phyloP scores from a whole-genome alignment of 768 basidiomycete genomes.

The Daedaleopsis nitida region DNA sequence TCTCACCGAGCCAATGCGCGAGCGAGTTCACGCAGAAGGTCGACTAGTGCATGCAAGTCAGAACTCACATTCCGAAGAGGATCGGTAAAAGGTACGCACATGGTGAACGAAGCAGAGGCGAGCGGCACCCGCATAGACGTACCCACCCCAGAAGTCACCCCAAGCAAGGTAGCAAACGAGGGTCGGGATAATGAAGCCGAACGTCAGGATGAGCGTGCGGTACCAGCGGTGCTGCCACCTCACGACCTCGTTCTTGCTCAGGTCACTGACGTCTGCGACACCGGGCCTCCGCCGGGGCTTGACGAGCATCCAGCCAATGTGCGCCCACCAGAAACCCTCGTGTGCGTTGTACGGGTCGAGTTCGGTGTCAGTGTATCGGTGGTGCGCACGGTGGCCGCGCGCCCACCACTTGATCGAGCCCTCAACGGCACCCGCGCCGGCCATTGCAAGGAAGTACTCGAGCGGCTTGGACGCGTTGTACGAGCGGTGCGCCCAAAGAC shows the following conservation, averaged over 20 bases:
- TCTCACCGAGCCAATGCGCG: conserved; percentile 93
- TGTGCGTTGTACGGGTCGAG: conserved; percentile 96
- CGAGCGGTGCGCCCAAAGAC: conserved; percentile 94
- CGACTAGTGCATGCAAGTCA: conserved; percentile 49
- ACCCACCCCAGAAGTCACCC: conserved; percentile 88
- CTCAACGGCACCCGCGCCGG: conserved; percentile 91
- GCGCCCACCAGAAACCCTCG: conserved; percentile 84
- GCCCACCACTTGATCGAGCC: conserved; percentile 99
- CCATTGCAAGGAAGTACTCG: conserved; percentile 80
- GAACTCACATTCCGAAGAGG: no score
- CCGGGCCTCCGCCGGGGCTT: conserved; percentile 90
- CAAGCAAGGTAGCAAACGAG: conserved; percentile 76
- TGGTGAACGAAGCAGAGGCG: conserved; percentile 88
- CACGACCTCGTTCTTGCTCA: conserved; percentile 77
- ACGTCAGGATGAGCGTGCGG: conserved; percentile 63
- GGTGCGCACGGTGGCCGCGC: conserved; percentile 95
- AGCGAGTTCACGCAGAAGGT: conserved; percentile 98
- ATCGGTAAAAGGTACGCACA: conserved; percentile 38
- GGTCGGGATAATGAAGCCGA: conserved; percentile 77
- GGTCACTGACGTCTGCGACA: conserved; percentile 86
- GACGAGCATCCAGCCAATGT: conserved; percentile 92
- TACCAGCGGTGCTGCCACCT: conserved; percentile 90
- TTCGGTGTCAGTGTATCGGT: conserved; percentile 95
- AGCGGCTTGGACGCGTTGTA: conserved; percentile 90
- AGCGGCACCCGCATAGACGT: conserved; percentile 79